phyloP scores from a whole-genome alignment of 1,284 basidiomycete species.

The Hymenochaete sp. region DNA sequence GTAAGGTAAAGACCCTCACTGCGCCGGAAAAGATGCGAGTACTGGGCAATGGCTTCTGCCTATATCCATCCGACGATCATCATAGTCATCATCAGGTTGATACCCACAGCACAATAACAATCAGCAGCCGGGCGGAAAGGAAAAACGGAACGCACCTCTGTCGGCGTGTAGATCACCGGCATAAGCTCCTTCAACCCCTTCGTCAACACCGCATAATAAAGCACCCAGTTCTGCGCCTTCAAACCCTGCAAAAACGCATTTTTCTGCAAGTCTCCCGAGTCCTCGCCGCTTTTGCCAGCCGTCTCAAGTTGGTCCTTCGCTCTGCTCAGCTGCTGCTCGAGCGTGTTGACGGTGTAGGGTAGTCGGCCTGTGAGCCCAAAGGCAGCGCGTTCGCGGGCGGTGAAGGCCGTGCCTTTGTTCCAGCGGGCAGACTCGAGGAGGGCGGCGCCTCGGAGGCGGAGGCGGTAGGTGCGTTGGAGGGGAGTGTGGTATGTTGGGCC shows the following conservation, averaged over 20 bases:
- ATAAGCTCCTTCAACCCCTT: slow-evolving; percentile 65
- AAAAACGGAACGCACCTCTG: slow-evolving; percentile 47
- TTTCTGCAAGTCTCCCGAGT: slow-evolving; percentile 44
- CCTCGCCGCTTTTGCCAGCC: slow-evolving; percentile 27
- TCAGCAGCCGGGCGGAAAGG: neutral
- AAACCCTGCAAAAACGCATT: slow-evolving; percentile 66
- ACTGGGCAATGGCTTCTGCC: slow-evolving; percentile 73
- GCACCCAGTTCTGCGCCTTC: slow-evolving; percentile 67
- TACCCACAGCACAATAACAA: neutral
- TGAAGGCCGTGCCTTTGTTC: slow-evolving; percentile 73
- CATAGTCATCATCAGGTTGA: neutral
- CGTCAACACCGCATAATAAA: slow-evolving; percentile 60
- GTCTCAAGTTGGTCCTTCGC: slow-evolving; percentile 58
- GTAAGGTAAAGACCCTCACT: slow-evolving; percentile 65
- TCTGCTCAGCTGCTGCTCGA: slow-evolving; percentile 67
- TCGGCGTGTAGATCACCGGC: slow-evolving; percentile 69
- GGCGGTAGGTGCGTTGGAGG: slow-evolving; percentile 3
- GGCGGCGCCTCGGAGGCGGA: slow-evolving; percentile 41
- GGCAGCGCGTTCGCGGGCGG: slow-evolving; percentile 50
- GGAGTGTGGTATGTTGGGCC: neutral
- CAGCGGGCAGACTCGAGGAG: slow-evolving; percentile 58
- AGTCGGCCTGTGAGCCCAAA: slow-evolving; percentile 74
- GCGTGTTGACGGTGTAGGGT: slow-evolving; percentile 63
- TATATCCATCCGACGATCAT: slow-evolving; percentile 25
- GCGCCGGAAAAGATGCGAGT: slow-evolving; percentile 72